These are phyloP conservation scores for Tribonema minus DNA, from an alignment of 108 stramenopile species.

Conservation along the genomic window DNA sequence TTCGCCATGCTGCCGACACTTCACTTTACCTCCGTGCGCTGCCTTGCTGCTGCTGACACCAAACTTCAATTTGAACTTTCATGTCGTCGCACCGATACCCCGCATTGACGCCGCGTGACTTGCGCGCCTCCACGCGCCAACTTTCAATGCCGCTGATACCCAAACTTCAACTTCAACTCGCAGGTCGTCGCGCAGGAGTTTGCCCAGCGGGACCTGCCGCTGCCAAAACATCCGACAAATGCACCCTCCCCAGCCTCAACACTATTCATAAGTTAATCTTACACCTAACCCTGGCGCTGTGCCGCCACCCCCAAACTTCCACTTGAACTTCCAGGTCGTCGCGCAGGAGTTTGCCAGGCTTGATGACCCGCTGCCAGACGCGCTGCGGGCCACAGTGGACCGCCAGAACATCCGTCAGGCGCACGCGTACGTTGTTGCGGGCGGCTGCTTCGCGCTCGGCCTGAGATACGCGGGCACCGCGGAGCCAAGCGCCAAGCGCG, in stretches of 20 bases:
- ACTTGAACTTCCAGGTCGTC: conserved; percentile 2
- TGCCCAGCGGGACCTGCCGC: conserved; percentile 4
- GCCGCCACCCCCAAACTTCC: no score
- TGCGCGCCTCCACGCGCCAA: no score
- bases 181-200: conserved; percentile 8
- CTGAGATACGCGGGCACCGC: conserved; percentile 86
- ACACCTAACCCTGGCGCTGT: no score
- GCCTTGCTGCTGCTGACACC: no score
- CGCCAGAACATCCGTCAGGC: conserved; percentile 79
- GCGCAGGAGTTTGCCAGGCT: conserved; percentile 4
- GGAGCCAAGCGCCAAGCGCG: conserved; percentile 57
- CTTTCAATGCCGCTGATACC: no score
- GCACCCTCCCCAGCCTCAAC: no score
- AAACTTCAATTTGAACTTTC: no score
- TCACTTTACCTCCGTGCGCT: no score
- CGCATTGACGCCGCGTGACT: no score
- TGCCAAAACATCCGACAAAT: conserved; percentile 75
- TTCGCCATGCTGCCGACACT: no score
- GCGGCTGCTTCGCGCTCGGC: conserved; percentile 84
- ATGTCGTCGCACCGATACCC: no score
- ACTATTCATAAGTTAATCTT: no score
- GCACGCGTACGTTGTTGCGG: conserved; percentile 82
- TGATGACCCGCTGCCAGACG: conserved; percentile 29
- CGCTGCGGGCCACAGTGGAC: conserved; percentile 51
- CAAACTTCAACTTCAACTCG: neutral